Evolutionary conservation across 2,329 filamentous ascomycete genomes (phyloP).

Genomic region (Fusarium ramigenum): DNA sequence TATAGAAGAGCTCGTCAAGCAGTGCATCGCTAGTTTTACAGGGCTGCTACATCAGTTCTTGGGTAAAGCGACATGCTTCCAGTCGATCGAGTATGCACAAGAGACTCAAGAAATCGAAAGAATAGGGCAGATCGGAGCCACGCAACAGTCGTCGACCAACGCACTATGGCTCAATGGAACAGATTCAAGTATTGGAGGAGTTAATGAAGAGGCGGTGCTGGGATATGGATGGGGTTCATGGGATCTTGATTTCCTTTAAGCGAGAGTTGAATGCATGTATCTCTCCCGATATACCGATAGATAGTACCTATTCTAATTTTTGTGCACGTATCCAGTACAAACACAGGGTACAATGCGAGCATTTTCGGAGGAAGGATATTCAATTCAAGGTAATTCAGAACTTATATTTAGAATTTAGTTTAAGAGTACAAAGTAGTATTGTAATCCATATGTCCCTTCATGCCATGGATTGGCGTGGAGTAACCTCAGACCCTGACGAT

Average conservation of each 20-base stretch:
- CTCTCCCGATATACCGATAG: background rate
- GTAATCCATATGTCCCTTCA: background rate
- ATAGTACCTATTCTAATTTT: background rate
- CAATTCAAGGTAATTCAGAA: background rate
- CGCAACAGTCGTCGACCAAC: slow-evolving; percentile 31
- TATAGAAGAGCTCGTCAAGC: slow-evolving; percentile 29
- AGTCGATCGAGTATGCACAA: slow-evolving; percentile 32
- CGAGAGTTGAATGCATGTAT: background rate
- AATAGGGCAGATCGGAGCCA: slow-evolving; percentile 1
- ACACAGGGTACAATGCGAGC: background rate
- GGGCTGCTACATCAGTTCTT: slow-evolving; percentile 47
- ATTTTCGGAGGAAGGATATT: background rate
- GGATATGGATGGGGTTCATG: slow-evolving; percentile 41
- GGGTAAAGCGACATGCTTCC: slow-evolving; percentile 47
- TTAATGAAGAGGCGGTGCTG: slow-evolving; percentile 34
- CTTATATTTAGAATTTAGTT: background rate
- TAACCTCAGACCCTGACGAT: background rate
- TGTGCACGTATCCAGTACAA: background rate
- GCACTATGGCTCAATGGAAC: slow-evolving; percentile 34
- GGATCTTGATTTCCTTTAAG: slow-evolving; percentile 42
- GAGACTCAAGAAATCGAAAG: slow-evolving; percentile 28
- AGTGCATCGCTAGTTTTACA: slow-evolving; percentile 36
- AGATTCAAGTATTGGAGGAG: slow-evolving; percentile 15
- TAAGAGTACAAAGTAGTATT: background rate
- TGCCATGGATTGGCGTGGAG: background rate